Evolutionary conservation across 257 asterid species (phyloP).

Genomic region (Sherardia arvensis): DNA sequence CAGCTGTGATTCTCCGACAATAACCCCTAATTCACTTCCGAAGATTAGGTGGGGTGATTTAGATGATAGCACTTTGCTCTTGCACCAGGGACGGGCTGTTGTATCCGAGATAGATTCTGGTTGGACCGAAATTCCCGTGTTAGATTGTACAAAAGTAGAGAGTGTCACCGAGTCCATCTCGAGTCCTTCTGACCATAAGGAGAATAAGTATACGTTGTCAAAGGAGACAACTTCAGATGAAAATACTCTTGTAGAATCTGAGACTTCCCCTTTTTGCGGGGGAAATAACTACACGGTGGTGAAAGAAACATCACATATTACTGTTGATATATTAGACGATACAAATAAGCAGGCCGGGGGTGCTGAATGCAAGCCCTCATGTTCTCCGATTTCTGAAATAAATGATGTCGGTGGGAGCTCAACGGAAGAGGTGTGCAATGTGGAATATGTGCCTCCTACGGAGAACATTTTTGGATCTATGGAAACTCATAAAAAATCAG

Average conservation of each 20-base stretch:
- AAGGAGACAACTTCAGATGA: conserved; percentile 14
- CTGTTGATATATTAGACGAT: conserved; percentile 30
- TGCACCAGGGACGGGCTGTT: conserved; percentile 40
- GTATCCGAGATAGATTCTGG: conserved; percentile 34
- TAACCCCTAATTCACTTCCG: conserved; percentile 30
- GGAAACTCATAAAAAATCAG: conserved; percentile 1
- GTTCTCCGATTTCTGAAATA: conserved; percentile 13
- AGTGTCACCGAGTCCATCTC: conserved; percentile 22
- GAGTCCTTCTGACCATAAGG: conserved; percentile 18
- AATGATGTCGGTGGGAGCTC: conserved; percentile 23
- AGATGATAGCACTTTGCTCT: conserved; percentile 64
- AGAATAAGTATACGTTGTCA: conserved; percentile 14
- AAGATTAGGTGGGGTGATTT: conserved; percentile 93
- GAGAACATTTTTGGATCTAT: not conserved
- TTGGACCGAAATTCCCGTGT: conserved; percentile 26
- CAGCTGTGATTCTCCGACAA: conserved; percentile 27
- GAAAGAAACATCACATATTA: conserved; percentile 34
- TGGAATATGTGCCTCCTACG: not conserved
- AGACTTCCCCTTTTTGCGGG: conserved; percentile 17
- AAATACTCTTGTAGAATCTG: conserved; percentile 22
- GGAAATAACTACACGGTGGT: conserved; percentile 29
- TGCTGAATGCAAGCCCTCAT: conserved; percentile 8
- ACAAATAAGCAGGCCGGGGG: conserved; percentile 21
- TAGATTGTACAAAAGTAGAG: conserved; percentile 22
- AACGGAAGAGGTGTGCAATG: conserved; percentile 4